Conservation (phyloP, 2,329 filamentous ascomycete species). For the Aspergillus phoenicis region DNA sequence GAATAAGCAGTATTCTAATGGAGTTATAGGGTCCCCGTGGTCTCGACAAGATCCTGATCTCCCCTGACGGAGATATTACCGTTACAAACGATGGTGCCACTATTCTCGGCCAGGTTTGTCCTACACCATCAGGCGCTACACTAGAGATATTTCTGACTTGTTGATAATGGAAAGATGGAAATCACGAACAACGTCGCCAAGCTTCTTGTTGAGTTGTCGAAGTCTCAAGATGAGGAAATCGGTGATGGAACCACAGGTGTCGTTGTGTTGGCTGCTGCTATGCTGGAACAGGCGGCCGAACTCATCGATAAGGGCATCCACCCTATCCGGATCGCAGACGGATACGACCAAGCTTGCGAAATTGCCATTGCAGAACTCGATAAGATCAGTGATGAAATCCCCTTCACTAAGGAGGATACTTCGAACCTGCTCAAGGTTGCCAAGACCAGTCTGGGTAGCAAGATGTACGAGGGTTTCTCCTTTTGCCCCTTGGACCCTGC, state of each 20-base stretch:
- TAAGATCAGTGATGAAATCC: conserved; percentile 85
- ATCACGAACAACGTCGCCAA: conserved; percentile 98
- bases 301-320: conserved; percentile 99
- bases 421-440: conserved; percentile 91
- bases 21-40: conserved; percentile 74
- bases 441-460: conserved; percentile 93
- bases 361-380: conserved; percentile 92
- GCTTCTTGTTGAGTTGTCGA: conserved; percentile 92
- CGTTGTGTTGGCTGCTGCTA: conserved; percentile 89
- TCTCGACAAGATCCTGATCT: conserved; percentile 98
- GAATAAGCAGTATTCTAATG: conserved; percentile 7
- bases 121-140: not conserved
- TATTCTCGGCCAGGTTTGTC: conserved; percentile 73
- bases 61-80: conserved; percentile 96
- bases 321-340: conserved; percentile 96
- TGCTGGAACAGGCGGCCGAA: conserved; percentile 94
- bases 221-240: conserved; percentile 98
- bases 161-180: conserved; percentile 71
- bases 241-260: conserved; percentile 98
- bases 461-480: conserved; percentile 62
- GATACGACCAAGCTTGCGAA: conserved; percentile 96
- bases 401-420: conserved; percentile 78
- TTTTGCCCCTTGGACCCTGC: not conserved
- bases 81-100: conserved; percentile 99
- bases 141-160: not conserved